These are phyloP conservation scores for Fusarium anthophilum DNA, from an alignment of 2,329 filamentous ascomycete genomes.

Conservation along the genomic window DNA sequence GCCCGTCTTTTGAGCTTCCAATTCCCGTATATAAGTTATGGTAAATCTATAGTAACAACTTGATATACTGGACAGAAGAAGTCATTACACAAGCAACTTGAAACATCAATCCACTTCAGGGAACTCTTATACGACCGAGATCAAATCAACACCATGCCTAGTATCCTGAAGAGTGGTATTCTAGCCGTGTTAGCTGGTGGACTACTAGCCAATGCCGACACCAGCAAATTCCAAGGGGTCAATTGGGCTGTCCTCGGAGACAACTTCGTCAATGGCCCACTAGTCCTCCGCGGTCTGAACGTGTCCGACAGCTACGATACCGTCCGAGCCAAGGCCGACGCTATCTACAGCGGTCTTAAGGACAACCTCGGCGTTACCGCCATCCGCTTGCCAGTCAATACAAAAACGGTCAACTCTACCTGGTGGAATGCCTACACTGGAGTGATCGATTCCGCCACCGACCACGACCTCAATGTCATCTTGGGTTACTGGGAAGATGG, in stretches of 20 bases:
- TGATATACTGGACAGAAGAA: neutral
- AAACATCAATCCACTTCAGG: accelerated
- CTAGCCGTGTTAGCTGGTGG: neutral
- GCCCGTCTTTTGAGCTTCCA: neutral
- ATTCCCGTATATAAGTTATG: accelerated
- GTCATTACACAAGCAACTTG: neutral
- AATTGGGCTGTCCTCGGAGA: neutral
- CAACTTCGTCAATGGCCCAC: neutral
- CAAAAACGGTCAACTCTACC: neutral
- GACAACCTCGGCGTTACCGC: neutral
- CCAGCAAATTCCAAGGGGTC: neutral
- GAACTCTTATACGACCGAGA: neutral
- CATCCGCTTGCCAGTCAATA: neutral
- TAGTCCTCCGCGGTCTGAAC: neutral
- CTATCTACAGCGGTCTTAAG: neutral
- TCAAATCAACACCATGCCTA: neutral
- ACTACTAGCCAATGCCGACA: neutral
- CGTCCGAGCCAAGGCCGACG: neutral
- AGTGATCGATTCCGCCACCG: neutral
- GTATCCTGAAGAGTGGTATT: neutral
- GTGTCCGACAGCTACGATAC: neutral
- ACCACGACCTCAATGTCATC: neutral
- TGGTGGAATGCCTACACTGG: neutral
- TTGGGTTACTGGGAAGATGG: neutral
- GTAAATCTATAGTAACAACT: neutral